Evolutionary conservation across 2,329 filamentous ascomycete genomes (phyloP).

Genomic region (Sarocladium brachiariae): DNA sequence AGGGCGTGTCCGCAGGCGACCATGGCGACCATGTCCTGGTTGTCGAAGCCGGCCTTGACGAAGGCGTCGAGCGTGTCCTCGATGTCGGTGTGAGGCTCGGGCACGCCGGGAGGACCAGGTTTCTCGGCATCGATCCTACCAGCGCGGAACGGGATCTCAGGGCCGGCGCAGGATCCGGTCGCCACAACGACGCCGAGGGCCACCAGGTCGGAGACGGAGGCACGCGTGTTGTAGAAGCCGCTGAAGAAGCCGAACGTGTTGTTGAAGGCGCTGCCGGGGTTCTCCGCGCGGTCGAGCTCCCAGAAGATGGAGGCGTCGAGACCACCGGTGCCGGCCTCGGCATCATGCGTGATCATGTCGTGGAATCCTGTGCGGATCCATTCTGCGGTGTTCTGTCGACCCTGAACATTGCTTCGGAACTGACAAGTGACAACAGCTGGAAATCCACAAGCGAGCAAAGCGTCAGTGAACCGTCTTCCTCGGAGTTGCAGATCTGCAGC

Average conservation of each 20-base stretch:
- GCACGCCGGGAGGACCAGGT: conserved; percentile 23
- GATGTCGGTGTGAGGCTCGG: conserved; percentile 22
- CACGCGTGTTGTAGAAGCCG: conserved; percentile 15
- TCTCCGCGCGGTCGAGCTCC: conserved; percentile 22
- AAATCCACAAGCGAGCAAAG: conserved; percentile 10
- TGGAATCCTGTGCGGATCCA: conserved; percentile 27
- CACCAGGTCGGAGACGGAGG: conserved; percentile 19
- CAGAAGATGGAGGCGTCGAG: conserved; percentile 25
- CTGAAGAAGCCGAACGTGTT: conserved; percentile 22
- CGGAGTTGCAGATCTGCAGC: too few relatives aligned
- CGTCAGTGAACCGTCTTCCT: background rate
- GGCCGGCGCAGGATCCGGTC: conserved; percentile 17
- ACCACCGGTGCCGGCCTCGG: conserved; percentile 19
- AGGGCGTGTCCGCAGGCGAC: conserved; percentile 27
- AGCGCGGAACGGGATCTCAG: conserved; percentile 19
- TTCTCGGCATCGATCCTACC: conserved; percentile 23
- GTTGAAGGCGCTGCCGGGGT: conserved; percentile 23
- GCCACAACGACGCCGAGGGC: conserved; percentile 21
- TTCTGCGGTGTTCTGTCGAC: conserved; percentile 22
- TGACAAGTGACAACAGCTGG: conserved; percentile 14
- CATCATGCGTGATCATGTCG: conserved; percentile 23
- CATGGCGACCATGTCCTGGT: conserved; percentile 27
- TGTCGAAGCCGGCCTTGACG: conserved; percentile 22
- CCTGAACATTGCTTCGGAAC: conserved; percentile 15
- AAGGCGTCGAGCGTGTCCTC: conserved; percentile 19